Base-by-base conservation (phyloP, 345 rosid genomes). In the Arabidopsis arenosa region DNA sequence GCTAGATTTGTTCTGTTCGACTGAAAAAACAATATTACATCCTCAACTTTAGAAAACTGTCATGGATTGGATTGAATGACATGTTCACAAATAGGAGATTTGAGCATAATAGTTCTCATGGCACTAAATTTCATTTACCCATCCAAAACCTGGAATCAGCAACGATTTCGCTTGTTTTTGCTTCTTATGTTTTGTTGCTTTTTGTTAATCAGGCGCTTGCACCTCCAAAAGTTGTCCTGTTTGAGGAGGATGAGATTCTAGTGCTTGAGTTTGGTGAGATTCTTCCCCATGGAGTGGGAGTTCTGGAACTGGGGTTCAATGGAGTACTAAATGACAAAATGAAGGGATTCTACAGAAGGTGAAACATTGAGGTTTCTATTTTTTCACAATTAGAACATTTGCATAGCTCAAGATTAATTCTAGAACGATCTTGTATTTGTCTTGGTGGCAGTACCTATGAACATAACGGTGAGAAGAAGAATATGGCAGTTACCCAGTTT, bases 401-500 rank as follows among this genome's bases (percentile, higher is more conserved):
- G 0, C 44, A 59, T 15, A 6, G 15, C 28, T 13, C 10, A 0
- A 14, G 15, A 15, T 7, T 58, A 12, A 12, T 52, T 43, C 47
- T 47, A 18, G 0, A 13, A 43, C 28, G 23, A 17, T 77, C 8
- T 58, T 70, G 4, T 62, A 37, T 26, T 67, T 67, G 9, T 70
- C 41, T 47, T 78, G 82, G 33, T 68, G 17, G 23, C 80, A 95
- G 98, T 81, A 79, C 85, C 28, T 95, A 89, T 60, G 91, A 84
- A 82, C 83, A 83, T 74, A 75, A 92, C 32, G 99, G 94, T 63
- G 93, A 90, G 84, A 92, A 87, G 88, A 95, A 86, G 90, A 90
- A 95, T 56, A 90, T 95, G 99, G 99, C 96, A 5, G 99, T 92
- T 57, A 95, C 98, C 2, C 98, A 95, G 80, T 95, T 95, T 79